A percentile compares a stretch with the other conserved stretches of the same genome.
phyloP scores from a whole-genome alignment of 179 eudicot species.

The Amaranthus tricolor region DNA sequence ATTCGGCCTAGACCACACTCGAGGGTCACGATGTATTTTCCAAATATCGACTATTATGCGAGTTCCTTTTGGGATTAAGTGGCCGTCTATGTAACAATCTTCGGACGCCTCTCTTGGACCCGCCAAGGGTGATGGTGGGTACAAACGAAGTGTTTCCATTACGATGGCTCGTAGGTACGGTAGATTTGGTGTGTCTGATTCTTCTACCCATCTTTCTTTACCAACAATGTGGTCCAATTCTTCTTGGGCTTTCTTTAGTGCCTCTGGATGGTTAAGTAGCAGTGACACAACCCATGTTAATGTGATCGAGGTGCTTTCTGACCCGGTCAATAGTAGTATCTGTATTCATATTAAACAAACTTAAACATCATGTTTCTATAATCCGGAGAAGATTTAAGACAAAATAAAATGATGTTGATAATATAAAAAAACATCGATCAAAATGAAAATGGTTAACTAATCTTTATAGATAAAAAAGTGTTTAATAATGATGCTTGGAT shows the following conservation, averaged over 20 bases:
- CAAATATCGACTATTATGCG: slow-evolving; percentile 29
- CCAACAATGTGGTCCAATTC: slow-evolving; percentile 28
- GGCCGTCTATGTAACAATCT: slow-evolving; percentile 38
- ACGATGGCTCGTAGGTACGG: slow-evolving; percentile 51
- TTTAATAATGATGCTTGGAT: too few species aligned
- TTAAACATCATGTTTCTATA: not conserved
- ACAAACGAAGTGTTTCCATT: slow-evolving; percentile 51
- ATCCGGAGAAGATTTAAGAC: too few species aligned
- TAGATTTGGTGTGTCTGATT: slow-evolving; percentile 32
- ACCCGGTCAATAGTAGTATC: slow-evolving; percentile 27
- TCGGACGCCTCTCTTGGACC: slow-evolving; percentile 26
- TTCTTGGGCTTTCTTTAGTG: slow-evolving; percentile 22
- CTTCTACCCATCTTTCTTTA: slow-evolving; percentile 25
- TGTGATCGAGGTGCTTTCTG: slow-evolving; percentile 23
- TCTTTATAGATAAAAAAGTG: too few species aligned
- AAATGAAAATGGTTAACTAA: not conserved
- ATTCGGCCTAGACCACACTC: slow-evolving; percentile 29
- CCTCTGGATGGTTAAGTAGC: slow-evolving; percentile 26
- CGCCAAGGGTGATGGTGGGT: slow-evolving; percentile 34
- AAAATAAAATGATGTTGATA: not conserved
- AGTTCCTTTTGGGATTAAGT: slow-evolving; percentile 34
- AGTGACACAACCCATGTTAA: slow-evolving; percentile 34
- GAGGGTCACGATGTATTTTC: slow-evolving; percentile 40
- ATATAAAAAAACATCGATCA: not conserved
- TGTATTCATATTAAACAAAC: not conserved